Percentiles rank a stretch among this genome's conserved stretches.
phyloP scores from a whole-genome alignment of 805 yeast genomes.

The Ogataea salicorniae region DNA sequence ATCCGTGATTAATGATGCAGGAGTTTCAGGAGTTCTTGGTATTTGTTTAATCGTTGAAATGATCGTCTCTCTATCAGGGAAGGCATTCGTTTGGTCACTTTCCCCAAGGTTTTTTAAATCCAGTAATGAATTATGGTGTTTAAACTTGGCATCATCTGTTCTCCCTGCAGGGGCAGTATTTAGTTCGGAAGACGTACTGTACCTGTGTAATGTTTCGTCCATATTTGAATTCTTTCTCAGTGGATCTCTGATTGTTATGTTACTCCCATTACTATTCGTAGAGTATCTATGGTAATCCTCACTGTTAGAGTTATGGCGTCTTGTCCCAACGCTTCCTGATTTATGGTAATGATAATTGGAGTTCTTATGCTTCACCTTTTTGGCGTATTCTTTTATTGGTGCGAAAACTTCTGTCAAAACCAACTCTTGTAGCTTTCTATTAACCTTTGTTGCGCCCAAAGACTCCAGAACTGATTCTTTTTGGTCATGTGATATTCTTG shows the following conservation, averaged over 20 bases:
- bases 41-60: slow-evolving; percentile 38
- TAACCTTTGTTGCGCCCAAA: slow-evolving; percentile 62
- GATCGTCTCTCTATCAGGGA: slow-evolving; percentile 26
- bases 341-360: slow-evolving; percentile 6
- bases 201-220: neutral
- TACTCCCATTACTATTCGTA: slow-evolving; percentile 1
- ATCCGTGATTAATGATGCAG: slow-evolving; percentile 11
- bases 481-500: slow-evolving; percentile 8
- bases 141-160: neutral
- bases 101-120: slow-evolving; percentile 18
- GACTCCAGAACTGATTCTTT: slow-evolving; percentile 12
- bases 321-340: neutral
- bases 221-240: neutral
- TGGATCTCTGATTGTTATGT: neutral
- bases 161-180: neutral
- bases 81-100: slow-evolving; percentile 9
- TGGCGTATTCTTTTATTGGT: slow-evolving; percentile 35
- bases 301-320: neutral
- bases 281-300: slow-evolving; percentile 25
- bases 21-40: slow-evolving; percentile 7
- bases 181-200: neutral
- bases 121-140: slow-evolving; percentile 17
- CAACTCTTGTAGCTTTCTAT: slow-evolving; percentile 64
- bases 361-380: slow-evolving; percentile 15
- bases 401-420: slow-evolving; percentile 72